A percentile compares a stretch with the other conserved stretches of the same genome.
Evolutionary conservation across 768 basidiomycete genomes (phyloP).

Genomic region (Pleurotus sapidus): DNA sequence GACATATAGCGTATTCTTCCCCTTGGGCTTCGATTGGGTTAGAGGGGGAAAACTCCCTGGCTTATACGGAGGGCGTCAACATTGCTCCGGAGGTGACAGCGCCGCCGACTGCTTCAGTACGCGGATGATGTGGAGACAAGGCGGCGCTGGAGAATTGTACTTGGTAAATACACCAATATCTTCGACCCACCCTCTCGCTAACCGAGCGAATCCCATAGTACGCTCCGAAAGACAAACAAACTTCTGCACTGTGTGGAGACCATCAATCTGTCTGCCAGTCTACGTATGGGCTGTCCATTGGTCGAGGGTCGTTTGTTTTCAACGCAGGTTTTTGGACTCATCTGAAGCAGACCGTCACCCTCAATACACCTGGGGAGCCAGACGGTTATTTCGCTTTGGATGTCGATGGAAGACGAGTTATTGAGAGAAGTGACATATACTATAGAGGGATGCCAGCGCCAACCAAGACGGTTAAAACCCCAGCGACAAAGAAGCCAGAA

Average conservation of each 20-base stretch:
- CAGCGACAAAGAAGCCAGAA: not conserved
- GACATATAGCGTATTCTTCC: conserved; percentile 77
- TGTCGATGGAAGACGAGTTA: conserved; percentile 56
- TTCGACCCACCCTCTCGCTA: not conserved
- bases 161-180: conserved; percentile 41
- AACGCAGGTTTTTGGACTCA: conserved; percentile 66
- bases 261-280: conserved; percentile 60
- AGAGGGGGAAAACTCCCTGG: conserved; percentile 85
- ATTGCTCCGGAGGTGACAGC: conserved; percentile 73
- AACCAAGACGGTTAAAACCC: not conserved
- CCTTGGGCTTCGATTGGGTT: conserved; percentile 71
- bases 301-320: conserved; percentile 69
- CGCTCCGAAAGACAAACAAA: conserved; percentile 71
- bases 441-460: conserved; percentile 45
- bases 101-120: conserved; percentile 81
- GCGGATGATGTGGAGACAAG: conserved; percentile 75
- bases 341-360: conserved; percentile 61
- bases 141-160: conserved; percentile 74
- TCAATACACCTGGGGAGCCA: conserved; percentile 73
- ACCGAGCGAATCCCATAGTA: conserved; percentile 43
- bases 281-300: conserved; percentile 72
- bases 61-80: conserved; percentile 63
- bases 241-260: conserved; percentile 52
- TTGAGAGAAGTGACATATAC: conserved; percentile 55
- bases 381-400: conserved; percentile 65